phyloP scores from a whole-genome alignment of 768 basidiomycete species.

The Psilocybe sp. region DNA sequence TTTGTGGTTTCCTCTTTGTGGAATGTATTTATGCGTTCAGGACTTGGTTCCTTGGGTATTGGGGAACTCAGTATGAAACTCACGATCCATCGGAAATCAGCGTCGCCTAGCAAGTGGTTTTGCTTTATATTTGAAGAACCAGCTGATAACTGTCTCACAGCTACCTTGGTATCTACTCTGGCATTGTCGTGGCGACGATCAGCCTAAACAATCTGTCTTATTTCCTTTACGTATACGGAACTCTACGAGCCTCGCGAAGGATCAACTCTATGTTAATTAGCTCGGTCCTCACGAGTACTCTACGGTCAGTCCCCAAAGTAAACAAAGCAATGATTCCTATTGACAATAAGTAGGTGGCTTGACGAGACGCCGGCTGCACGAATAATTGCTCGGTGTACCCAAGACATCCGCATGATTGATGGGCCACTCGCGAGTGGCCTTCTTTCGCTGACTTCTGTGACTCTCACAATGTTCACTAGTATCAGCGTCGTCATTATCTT shows the following conservation, averaged over 20 bases:
- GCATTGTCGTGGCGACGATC: neutral
- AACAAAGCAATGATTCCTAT: neutral
- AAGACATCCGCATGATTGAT: constrained; percentile 44
- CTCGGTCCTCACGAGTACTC: constrained; percentile 13
- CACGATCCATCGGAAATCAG: constrained; percentile 28
- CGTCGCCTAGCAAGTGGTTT: constrained; percentile 30
- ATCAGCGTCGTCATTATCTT: constrained; percentile 36
- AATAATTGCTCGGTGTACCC: constrained; percentile 16
- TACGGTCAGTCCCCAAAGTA: constrained; percentile 4
- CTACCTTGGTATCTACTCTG: constrained; percentile 34
- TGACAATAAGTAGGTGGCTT: constrained; percentile 24
- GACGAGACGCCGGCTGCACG: constrained; percentile 17
- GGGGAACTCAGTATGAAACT: constrained; percentile 39
- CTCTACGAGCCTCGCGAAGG: constrained; percentile 27
- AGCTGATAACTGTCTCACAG: neutral
- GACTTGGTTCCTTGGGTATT: constrained; percentile 42
- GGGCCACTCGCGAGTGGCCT: constrained; percentile 5
- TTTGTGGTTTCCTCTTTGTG: constrained; percentile 19
- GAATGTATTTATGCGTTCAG: constrained; percentile 26
- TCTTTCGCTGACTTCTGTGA: constrained; percentile 22
- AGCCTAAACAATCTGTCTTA: neutral
- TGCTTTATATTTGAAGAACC: neutral
- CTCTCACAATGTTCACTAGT: constrained; percentile 29
- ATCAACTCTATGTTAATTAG: constrained; percentile 11
- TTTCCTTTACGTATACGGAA: constrained; percentile 24